Conservation (phyloP, 1,139 yeast genomes). For the Kurtzmaniella quercitrusa region DNA sequence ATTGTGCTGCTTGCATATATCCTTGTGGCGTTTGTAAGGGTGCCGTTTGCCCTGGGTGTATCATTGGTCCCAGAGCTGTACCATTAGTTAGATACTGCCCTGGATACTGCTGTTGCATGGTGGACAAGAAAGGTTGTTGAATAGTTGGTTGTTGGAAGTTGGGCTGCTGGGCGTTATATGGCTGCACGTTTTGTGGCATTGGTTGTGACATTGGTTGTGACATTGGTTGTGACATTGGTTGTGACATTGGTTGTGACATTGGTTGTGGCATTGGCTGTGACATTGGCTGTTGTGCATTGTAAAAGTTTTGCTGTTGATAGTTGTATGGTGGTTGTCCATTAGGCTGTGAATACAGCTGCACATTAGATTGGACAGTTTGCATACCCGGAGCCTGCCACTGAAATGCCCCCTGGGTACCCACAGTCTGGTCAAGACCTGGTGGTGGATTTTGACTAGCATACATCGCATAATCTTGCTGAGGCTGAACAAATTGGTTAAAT, state of each 20-base stretch:
- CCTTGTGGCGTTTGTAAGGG: too few species aligned
- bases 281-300: background rate
- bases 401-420: background rate
- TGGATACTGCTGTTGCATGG: background rate
- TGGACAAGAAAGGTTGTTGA: constrained; percentile 1
- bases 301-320: too few species aligned
- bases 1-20: too few species aligned
- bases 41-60: too few species aligned
- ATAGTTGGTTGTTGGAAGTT: constrained; percentile 2
- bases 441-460: background rate
- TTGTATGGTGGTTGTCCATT: too few species aligned
- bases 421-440: background rate
- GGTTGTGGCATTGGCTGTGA: background rate
- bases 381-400: background rate
- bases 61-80: background rate
- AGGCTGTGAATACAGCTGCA: too few species aligned
- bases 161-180: constrained; percentile 2
- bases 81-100: constrained; percentile 1
- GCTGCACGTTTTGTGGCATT: background rate
- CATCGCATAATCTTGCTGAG: background rate
- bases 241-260: background rate
- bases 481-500: background rate
- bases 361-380: too few species aligned
- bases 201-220: background rate
- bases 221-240: background rate